Evolutionary conservation across 108 stramenopile species (phyloP), one percentile per base, ranked within the genome.

Genomic region (Discostella stelligeroides): DNA sequence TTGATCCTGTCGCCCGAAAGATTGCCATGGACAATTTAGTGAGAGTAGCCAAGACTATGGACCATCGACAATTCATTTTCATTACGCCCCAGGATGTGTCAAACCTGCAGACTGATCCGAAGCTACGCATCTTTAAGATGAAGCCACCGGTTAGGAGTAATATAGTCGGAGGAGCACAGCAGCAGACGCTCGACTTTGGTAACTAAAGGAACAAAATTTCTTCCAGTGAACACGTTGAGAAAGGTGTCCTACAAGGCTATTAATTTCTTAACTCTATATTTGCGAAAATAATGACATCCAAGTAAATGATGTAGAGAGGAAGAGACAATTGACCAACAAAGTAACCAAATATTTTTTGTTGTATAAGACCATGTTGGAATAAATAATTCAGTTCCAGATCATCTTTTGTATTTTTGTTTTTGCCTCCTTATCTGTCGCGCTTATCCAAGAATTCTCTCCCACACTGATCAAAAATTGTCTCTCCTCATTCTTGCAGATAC

Each of bases 81-180:
- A 97, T 99, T 56, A 98, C 98, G 37, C 98, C 97, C 0, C 93
- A 96, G 67, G 93, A 95, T 60, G 56, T 98, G 29, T 88, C 89
- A 27, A 85, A 79, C 24, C 54, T 93, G 9, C 47, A 61, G 2
- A 80, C 87, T 15, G 66, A 81, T 37, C 68, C 73, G 0, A 88
- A 75, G 70, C 50, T 96, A 45, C 88, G 85, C 50, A 83, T 96
- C 38, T 75, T 87, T 58, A 75, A 86, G 43, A 75, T 90, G 86
- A 84, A 75, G 34, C 80, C 87, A 17, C 89, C 89, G 1, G 73
- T 61, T 49, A 56, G 85, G 41, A 71, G 62, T 43, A 50, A 54
- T 30, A 66, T 42, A 10, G 87, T 77, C 46, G 90, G 88, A 46
- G 88, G 76, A 5, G 76, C 81, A 9, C 59, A 78, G 34, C 90